phyloP scores from a whole-genome alignment of 148 eudicot genomes.

The Fagopyrum esculentum region DNA sequence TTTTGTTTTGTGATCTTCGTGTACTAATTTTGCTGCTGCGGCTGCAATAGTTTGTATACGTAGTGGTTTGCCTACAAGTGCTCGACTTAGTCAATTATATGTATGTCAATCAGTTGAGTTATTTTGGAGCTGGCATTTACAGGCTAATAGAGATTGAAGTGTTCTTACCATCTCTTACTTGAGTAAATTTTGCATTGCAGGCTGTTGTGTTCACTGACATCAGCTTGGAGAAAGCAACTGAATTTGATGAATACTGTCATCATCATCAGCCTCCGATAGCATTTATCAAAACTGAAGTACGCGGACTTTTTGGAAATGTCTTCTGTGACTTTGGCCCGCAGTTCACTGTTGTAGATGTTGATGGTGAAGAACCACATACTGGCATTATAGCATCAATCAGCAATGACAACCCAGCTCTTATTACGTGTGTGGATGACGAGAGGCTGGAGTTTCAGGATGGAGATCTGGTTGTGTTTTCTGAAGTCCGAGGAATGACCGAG shows the following conservation, averaged over 20 bases:
- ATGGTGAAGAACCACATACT: conserved; percentile 58
- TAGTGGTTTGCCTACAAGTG: neutral
- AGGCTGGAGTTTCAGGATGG: conserved; percentile 74
- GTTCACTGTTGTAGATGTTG: conserved; percentile 45
- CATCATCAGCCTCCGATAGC: conserved; percentile 41
- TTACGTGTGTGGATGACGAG: conserved; percentile 68
- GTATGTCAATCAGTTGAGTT: neutral
- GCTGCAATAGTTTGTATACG: neutral
- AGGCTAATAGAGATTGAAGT: neutral
- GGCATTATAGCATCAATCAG: conserved; percentile 64
- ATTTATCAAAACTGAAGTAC: conserved; percentile 41
- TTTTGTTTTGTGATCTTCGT: neutral
- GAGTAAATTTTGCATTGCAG: conserved; percentile 16
- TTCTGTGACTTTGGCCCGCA: conserved; percentile 47
- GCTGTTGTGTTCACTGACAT: conserved; percentile 43
- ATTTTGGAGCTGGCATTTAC: neutral
- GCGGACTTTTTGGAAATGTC: conserved; percentile 41
- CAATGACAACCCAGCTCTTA: conserved; percentile 59
- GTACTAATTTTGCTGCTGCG: neutral
- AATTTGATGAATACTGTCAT: conserved; percentile 40
- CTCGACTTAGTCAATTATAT: neutral
- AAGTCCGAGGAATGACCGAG: conserved; percentile 65
- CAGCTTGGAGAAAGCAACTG: conserved; percentile 35
- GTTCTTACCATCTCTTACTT: neutral
- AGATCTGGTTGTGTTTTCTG: conserved; percentile 63